Percentiles rank a stretch among this genome's conserved stretches.
These are phyloP conservation scores for Solanum chaucha DNA, from an alignment of 257 asterid genomes.

Conservation along the genomic window DNA sequence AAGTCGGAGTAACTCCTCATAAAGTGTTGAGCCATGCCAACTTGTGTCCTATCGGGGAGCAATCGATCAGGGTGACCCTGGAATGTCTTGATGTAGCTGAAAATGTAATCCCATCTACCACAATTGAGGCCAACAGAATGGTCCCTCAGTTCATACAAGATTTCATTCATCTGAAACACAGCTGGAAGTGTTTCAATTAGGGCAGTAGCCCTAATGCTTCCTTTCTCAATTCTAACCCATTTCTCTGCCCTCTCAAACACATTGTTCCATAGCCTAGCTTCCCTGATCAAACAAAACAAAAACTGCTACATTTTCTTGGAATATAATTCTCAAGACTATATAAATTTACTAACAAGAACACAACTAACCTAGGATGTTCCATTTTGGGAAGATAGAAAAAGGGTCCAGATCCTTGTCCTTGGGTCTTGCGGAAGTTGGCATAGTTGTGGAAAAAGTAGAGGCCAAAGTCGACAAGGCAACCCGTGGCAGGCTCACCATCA, in stretches of 20 bases:
- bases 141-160: constrained; percentile 65
- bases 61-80: constrained; percentile 81
- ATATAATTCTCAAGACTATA: background rate
- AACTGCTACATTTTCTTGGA: background rate
- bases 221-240: constrained; percentile 58
- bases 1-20: constrained; percentile 83
- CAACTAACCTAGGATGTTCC: constrained; percentile 72
- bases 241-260: constrained; percentile 74
- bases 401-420: constrained; percentile 81
- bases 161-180: constrained; percentile 91
- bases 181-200: constrained; percentile 95
- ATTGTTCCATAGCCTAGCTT: constrained; percentile 83
- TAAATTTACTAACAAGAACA: background rate
- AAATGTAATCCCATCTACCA: constrained; percentile 96
- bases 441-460: constrained; percentile 23
- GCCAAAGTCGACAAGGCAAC: constrained; percentile 78
- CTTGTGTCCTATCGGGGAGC: constrained; percentile 78
- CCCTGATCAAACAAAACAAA: constrained; percentile 32
- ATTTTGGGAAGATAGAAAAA: constrained; percentile 93
- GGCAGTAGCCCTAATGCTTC: constrained; percentile 89
- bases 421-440: constrained; percentile 44
- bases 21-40: constrained; percentile 91
- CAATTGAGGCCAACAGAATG: constrained; percentile 86
- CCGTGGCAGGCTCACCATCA: constrained; percentile 85
- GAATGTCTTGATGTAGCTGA: constrained; percentile 94